Evolutionary conservation across 108 stramenopile genomes (phyloP).

Genomic region (Conticribra weissflogii): DNA sequence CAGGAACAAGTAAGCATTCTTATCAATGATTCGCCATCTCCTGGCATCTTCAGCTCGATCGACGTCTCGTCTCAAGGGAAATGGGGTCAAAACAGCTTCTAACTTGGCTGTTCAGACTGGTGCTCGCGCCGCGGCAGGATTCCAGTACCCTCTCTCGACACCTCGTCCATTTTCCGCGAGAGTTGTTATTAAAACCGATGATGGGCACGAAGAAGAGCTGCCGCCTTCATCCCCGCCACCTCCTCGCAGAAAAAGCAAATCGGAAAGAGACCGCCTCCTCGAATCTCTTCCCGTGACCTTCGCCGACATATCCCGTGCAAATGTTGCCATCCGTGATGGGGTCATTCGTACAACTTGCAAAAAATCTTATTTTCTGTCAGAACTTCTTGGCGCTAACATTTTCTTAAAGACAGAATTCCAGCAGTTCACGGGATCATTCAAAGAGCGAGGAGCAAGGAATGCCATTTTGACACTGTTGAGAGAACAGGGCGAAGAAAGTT

Average conservation of each 20-base stretch:
- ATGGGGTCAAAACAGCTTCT: background rate
- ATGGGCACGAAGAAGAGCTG: constrained; percentile 4
- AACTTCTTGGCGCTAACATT: constrained; percentile 81
- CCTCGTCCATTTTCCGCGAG: constrained; percentile 23
- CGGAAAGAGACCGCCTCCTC: constrained; percentile 25
- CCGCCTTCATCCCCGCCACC: background rate
- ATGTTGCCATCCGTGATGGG: constrained; percentile 78
- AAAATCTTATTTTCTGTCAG: constrained; percentile 74
- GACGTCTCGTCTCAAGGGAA: background rate
- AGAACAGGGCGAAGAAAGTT: constrained; percentile 46
- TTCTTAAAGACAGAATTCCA: constrained; percentile 86
- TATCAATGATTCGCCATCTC: constrained; percentile 13
- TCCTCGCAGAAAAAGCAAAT: constrained; percentile 16
- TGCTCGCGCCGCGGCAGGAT: constrained; percentile 19
- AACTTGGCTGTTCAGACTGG: constrained; percentile 6
- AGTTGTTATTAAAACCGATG: background rate
- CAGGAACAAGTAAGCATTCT: background rate
- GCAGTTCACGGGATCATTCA: constrained; percentile 96
- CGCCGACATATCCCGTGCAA: constrained; percentile 80
- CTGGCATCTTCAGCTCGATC: background rate
- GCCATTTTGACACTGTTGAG: constrained; percentile 77
- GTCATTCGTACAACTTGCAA: constrained; percentile 68
- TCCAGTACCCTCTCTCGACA: constrained; percentile 26
- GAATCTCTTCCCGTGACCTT: constrained; percentile 75
- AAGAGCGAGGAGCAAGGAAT: constrained; percentile 97